phyloP scores from a whole-genome alignment of 352 stramenopile genomes.

The Phytophthora fragariaefolia region DNA sequence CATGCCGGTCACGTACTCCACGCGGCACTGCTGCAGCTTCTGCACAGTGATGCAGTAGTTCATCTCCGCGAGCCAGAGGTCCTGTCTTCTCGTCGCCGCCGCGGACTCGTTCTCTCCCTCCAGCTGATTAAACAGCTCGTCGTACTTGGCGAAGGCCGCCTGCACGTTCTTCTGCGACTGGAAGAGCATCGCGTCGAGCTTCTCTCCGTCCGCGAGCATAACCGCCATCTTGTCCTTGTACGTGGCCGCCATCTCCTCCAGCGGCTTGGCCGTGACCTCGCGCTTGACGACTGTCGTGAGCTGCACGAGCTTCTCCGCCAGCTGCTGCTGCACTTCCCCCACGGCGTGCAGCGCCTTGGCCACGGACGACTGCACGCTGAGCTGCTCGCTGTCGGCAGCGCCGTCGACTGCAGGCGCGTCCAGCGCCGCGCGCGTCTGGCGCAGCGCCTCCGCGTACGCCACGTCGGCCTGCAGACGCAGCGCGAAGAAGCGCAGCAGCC shows the following conservation, averaged over 20 bases:
- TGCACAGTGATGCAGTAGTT: constrained; percentile 79
- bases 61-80: constrained; percentile 80
- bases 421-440: constrained; percentile 62
- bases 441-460: constrained; percentile 75
- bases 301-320: constrained; percentile 79
- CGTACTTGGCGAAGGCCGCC: constrained; percentile 63
- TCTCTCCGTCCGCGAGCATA: constrained; percentile 66
- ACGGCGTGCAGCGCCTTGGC: constrained; percentile 66
- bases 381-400: constrained; percentile 12
- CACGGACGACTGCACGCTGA: constrained; percentile 59
- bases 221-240: constrained; percentile 61
- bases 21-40: constrained; percentile 60
- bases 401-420: constrained; percentile 39
- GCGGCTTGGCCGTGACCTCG: constrained; percentile 67
- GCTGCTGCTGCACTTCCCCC: constrained; percentile 78
- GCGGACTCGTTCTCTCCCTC: constrained; percentile 39
- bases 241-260: constrained; percentile 76
- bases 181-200: constrained; percentile 59
- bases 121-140: constrained; percentile 67
- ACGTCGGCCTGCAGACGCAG: constrained; percentile 74
- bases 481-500: constrained; percentile 73
- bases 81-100: constrained; percentile 28
- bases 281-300: constrained; percentile 76
- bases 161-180: constrained; percentile 65
- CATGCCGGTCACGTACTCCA: constrained; percentile 89